A percentile compares a stretch with the other conserved stretches of the same genome.
phyloP scores from a whole-genome alignment of 108 stramenopile species.

The Cyclostephanos invisitatus region DNA sequence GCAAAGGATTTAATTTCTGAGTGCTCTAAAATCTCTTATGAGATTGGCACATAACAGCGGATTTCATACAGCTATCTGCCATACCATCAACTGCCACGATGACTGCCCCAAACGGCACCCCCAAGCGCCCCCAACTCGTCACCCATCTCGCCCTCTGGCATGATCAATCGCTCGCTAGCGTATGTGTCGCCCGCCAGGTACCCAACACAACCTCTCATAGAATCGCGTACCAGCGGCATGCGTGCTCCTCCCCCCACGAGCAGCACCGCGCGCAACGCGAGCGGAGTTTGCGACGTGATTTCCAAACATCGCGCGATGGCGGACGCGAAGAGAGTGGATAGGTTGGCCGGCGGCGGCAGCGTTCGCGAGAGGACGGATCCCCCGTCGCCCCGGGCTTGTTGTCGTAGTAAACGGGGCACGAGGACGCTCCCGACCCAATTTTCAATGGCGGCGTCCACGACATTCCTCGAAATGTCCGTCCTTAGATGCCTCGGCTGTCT shows the following conservation, averaged over 20 bases:
- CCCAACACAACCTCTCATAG: slow-evolving; percentile 34
- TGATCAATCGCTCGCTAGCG: slow-evolving; percentile 18
- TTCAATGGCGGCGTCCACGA: slow-evolving; percentile 62
- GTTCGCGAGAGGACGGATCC: slow-evolving; percentile 44
- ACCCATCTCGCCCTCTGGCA: slow-evolving; percentile 45
- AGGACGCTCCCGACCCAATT: slow-evolving; percentile 28
- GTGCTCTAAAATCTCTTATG: too few relatives aligned
- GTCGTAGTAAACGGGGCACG: slow-evolving; percentile 25
- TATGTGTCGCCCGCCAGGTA: slow-evolving; percentile 35
- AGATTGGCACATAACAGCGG: too few relatives aligned
- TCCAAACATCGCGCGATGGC: slow-evolving; percentile 63
- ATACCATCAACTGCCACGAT: background rate
- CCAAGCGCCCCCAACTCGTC: slow-evolving; percentile 43
- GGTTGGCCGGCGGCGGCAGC: slow-evolving; percentile 61
- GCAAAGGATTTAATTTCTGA: too few relatives aligned
- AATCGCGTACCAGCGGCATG: slow-evolving; percentile 45
- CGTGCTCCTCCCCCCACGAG: slow-evolving; percentile 71
- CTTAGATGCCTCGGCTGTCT: slow-evolving; percentile 67
- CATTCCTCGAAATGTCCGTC: slow-evolving; percentile 58
- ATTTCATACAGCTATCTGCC: too few relatives aligned
- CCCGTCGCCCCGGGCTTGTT: background rate
- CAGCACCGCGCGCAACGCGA: slow-evolving; percentile 52
- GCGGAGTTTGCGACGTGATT: slow-evolving; percentile 50
- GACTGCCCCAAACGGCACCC: slow-evolving; percentile 40
- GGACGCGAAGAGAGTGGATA: slow-evolving; percentile 58